These are phyloP conservation scores for Lactarius indigo DNA, from an alignment of 768 basidiomycete species.

Conservation along the genomic window DNA sequence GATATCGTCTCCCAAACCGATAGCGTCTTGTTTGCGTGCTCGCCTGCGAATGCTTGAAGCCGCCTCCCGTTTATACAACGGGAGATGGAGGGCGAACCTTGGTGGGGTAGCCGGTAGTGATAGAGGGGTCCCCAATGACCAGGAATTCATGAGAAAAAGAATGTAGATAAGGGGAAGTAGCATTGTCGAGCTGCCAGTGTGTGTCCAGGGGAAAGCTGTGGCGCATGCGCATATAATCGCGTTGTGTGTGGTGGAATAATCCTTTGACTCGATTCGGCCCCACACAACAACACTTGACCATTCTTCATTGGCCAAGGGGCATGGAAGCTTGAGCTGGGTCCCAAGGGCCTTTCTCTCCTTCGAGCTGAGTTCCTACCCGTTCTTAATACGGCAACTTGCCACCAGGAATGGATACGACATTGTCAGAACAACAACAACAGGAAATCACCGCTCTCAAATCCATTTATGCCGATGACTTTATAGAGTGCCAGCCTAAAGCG, in stretches of 20 bases:
- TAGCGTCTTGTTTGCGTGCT: slow-evolving; percentile 27
- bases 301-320: slow-evolving; percentile 24
- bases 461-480: slow-evolving; percentile 78
- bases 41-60: background rate
- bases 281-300: background rate
- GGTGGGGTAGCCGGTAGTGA: background rate
- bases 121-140: slow-evolving; percentile 6
- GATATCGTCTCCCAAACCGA: slow-evolving; percentile 56
- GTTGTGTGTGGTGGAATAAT: background rate
- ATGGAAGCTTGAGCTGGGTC: slow-evolving; percentile 81
- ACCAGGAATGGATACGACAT: slow-evolving; percentile 61
- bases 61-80: slow-evolving; percentile 10
- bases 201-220: background rate
- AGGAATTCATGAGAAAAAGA: background rate
- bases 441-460: slow-evolving; percentile 79
- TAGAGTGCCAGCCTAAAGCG: slow-evolving; percentile 67
- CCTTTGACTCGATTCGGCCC: background rate
- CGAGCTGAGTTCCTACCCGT: slow-evolving; percentile 40
- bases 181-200: background rate
- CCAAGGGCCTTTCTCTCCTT: slow-evolving; percentile 58
- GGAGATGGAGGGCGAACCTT: slow-evolving; percentile 11
- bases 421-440: slow-evolving; percentile 56
- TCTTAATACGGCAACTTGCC: slow-evolving; percentile 15
- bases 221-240: background rate
- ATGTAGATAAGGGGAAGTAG: background rate